phyloP scores from a whole-genome alignment of 2,329 filamentous ascomycete genomes.

The Zymoseptoria tritici region DNA sequence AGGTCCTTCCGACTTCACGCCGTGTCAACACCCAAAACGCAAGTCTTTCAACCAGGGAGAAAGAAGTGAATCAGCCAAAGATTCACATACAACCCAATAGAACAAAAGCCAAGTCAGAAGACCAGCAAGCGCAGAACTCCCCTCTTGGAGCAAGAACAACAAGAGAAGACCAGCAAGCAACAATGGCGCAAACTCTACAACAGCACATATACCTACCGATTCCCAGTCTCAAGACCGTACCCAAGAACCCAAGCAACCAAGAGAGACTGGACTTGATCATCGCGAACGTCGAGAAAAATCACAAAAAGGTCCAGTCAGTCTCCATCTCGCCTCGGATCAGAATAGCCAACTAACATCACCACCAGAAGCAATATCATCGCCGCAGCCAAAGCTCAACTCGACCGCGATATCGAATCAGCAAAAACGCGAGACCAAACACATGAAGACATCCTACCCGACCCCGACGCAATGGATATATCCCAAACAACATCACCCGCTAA shows the following conservation, averaged over 20 bases:
- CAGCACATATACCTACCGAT: constrained; percentile 16
- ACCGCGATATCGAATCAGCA: neutral
- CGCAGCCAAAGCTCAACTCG: constrained; percentile 5
- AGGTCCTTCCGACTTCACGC: neutral
- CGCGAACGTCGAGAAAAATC: constrained; percentile 18
- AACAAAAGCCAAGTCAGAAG: too few relatives aligned
- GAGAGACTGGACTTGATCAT: constrained; percentile 18
- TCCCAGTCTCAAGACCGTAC: constrained; percentile 10
- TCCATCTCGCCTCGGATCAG: neutral
- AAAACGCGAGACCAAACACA: neutral
- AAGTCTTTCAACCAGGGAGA: too few relatives aligned
- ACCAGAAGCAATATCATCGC: constrained; percentile 12
- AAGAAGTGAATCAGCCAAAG: too few relatives aligned
- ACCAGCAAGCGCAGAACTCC: neutral
- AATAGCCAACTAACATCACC: neutral
- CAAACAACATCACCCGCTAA: neutral
- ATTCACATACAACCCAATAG: too few relatives aligned
- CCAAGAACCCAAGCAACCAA: constrained; percentile 12
- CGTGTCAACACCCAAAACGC: too few relatives aligned
- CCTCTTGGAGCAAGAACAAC: neutral
- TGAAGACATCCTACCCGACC: neutral
- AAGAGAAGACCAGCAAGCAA: neutral
- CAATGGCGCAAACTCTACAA: constrained; percentile 2
- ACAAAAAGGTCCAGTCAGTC: constrained; percentile 12
- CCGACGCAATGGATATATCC: neutral